Conservation (phyloP, 176 grass and related monocot genomes). For the Otatea glauca region DNA sequence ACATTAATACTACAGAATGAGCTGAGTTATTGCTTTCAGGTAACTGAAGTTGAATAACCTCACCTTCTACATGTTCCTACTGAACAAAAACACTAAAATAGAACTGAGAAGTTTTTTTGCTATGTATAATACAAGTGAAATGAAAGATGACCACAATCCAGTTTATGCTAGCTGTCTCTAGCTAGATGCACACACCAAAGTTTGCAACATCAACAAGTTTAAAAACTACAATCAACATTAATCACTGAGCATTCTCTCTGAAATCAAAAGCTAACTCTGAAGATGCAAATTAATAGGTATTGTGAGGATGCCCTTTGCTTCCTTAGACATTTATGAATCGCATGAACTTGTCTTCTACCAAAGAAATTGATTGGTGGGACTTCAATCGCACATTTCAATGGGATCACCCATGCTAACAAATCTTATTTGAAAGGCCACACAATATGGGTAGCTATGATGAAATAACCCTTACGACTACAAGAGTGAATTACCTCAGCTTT, state of each 20-base stretch:
- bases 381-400: not conserved
- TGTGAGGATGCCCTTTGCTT: conserved; percentile 2
- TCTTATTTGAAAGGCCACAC: not conserved
- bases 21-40: not conserved
- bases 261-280: conserved; percentile 2
- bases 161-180: not conserved
- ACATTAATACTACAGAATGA: not conserved
- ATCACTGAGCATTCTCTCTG: not conserved
- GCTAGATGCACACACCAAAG: conserved; percentile 28
- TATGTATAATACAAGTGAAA: not conserved
- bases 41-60: not conserved
- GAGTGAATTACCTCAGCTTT: conserved; percentile 77
- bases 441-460: not conserved
- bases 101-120: not conserved
- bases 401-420: not conserved
- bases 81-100: not conserved
- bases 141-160: not conserved
- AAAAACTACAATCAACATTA: not conserved
- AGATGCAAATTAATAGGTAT: not conserved
- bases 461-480: not conserved
- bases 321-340: not conserved
- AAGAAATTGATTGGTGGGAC: not conserved
- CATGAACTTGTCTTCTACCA: not conserved
- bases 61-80: not conserved
- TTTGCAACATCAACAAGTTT: not conserved